A percentile compares a stretch with the other conserved stretches of the same genome.
Conservation (phyloP, 305 asterid species). For the Euphrasia arctica region DNA sequence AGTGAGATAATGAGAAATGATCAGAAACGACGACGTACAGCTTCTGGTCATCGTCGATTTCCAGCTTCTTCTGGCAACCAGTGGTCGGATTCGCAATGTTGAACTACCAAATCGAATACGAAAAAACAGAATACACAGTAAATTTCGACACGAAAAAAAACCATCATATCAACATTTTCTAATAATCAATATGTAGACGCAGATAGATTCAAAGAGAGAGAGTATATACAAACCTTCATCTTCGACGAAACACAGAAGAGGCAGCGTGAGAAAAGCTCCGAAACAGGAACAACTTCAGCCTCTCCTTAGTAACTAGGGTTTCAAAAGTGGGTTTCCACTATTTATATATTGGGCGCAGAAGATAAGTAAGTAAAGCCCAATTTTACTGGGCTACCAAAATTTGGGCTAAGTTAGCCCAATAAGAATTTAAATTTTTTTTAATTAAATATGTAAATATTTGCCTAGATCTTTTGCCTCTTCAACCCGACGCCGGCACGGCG, state of each 20-base stretch:
- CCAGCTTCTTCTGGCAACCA: conserved; percentile 35
- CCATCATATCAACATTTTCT: too few species aligned
- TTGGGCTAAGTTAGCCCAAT: neutral
- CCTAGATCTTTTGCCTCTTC: too few species aligned
- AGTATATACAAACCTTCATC: conserved; percentile 30
- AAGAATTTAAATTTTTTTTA: too few species aligned
- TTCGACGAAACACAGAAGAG: conserved; percentile 21
- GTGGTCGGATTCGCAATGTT: conserved; percentile 48
- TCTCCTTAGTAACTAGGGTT: neutral
- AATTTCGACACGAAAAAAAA: neutral
- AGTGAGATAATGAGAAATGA: neutral
- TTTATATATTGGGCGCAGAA: neutral
- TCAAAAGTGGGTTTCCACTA: neutral
- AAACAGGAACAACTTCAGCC: neutral
- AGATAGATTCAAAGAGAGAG: neutral
- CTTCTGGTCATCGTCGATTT: conserved; percentile 33
- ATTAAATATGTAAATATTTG: too few species aligned
- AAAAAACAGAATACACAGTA: neutral
- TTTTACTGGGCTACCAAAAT: too few species aligned
- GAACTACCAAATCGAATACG: conserved; percentile 29
- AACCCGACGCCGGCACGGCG: too few species aligned
- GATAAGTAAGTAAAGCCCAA: neutral
- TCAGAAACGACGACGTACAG: conserved; percentile 29
- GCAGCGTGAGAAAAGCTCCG: neutral
- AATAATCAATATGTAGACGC: neutral